Base-by-base conservation (phyloP, 352 stramenopile species). In the Globisporangium carolinianum region DNA sequence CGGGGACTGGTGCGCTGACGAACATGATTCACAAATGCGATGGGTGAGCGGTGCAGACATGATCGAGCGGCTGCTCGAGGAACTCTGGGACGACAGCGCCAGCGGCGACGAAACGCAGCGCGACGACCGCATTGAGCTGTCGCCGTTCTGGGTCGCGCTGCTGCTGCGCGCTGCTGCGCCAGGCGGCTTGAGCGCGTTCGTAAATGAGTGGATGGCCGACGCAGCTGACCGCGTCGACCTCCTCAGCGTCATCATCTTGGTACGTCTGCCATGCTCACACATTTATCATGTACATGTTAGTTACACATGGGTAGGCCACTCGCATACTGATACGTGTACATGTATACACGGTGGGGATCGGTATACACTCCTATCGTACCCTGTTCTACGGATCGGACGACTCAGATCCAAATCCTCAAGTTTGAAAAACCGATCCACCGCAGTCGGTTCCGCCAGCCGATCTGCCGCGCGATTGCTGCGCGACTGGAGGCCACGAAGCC, bases 381-480 rank as follows among this genome's bases (percentile, higher is more conserved):
- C 3, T 32, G 24, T 32, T 32, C 24, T 32, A 32, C 24, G 1
- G 24, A 32, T 32, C 24, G 24, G 24, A 32, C 24, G 24, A 32
- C 24, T 32, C 24, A 75, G 71, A 3, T 71, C 35, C 66, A 80
- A 57, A 49, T 73, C 62, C 59, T 73, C 15, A 90, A 79, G 49
- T 60, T 88, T 46, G 76, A 87, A 32, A 88, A 84, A 56, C 50
- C 72, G 41, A 79, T 88, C 32, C 72, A 83, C 54, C 74, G 76
- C 9, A 76, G 58, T 61, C 72, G 82, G 12, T 92, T 78, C 50
- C 71, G 73, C 9, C 69, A 80, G 42, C 63, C 71, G 5, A 54
- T 83, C 15, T 63, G 77, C 24, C 66, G 62, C 18, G 56, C 57
- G 4, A 66, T 83, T 6, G 63, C 66, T 0, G 46, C 42, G 10